phyloP scores from a whole-genome alignment of 176 grass and related monocot genomes.

The Oryza australiensis region DNA sequence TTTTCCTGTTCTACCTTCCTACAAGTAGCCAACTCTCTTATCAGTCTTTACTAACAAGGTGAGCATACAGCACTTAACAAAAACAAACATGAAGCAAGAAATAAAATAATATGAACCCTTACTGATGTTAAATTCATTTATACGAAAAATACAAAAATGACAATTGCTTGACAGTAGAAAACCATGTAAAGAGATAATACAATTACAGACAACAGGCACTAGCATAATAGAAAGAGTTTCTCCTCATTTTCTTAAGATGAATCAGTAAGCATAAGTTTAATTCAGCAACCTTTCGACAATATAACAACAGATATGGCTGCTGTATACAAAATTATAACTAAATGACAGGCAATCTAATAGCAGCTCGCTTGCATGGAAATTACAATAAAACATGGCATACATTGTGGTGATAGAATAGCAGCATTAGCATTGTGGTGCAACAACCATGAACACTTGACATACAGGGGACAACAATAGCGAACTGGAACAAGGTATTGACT shows the following conservation, averaged over 20 bases:
- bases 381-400: background rate
- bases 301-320: background rate
- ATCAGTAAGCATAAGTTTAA: background rate
- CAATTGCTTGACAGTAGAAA: background rate
- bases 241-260: background rate
- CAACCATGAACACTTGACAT: too few relatives aligned
- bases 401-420: background rate
- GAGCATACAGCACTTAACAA: background rate
- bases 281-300: background rate
- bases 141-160: background rate
- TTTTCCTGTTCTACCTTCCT: too few relatives aligned
- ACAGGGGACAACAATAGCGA: background rate
- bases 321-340: background rate
- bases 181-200: background rate
- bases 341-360: background rate
- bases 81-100: background rate
- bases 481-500: too few relatives aligned
- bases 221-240: background rate
- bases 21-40: background rate
- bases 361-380: background rate
- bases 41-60: background rate
- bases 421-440: background rate
- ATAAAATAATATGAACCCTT: background rate
- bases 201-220: background rate
- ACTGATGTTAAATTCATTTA: background rate